Base-by-base conservation (phyloP, 768 basidiomycete species). In the Rhodotorula kratochvilovae region DNA sequence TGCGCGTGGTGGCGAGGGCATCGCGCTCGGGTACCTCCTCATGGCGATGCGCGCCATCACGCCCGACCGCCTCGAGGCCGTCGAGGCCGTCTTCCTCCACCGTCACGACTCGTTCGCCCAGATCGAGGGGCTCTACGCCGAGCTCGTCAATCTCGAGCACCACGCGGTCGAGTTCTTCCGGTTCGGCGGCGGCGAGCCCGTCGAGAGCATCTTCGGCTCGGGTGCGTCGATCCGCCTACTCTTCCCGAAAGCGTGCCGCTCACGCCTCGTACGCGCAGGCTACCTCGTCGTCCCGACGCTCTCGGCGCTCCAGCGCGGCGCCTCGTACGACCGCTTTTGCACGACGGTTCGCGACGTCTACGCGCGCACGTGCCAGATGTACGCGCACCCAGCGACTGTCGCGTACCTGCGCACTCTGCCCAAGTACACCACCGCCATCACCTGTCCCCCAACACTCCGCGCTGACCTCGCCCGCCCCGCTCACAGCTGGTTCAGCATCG, bases 71-170 rank as follows among this genome's bases (percentile, higher is more conserved):
- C 50, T 73, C 45, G 15, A 4, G 21, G 59, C 61, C 13, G 59
- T 73, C 13, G 48, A 65, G 1, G 67, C 68, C 27, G 67, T 73
- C 17, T 73, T 63, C 42, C 10, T 73, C 6, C 72, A 73, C 46
- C 72, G 72, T 29, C 16, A 39, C 31, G 54, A 66, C 10, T n/a
- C 54, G 12, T 36, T 68, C 50, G 67, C n/a, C 12, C n/a, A 51
- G 21, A 39, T 71, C 55, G 64, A 71, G 27, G 42, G 16, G 12
- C 55, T 71, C n/a, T 71, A 66, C 56, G 50, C 50, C 61, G 65
- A 71, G 61, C 63, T 71, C 46, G 48, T 46, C 33, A 54, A 59
- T 27, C 56, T 64, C 27, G 5, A 25, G 2, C 11, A 33, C 25
- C 48, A 46, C 43, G 42, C 39, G 25, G 72, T 73, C 56, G 67